Conservation (phyloP, 805 yeast species). For the Saccharomycopsis vini region DNA sequence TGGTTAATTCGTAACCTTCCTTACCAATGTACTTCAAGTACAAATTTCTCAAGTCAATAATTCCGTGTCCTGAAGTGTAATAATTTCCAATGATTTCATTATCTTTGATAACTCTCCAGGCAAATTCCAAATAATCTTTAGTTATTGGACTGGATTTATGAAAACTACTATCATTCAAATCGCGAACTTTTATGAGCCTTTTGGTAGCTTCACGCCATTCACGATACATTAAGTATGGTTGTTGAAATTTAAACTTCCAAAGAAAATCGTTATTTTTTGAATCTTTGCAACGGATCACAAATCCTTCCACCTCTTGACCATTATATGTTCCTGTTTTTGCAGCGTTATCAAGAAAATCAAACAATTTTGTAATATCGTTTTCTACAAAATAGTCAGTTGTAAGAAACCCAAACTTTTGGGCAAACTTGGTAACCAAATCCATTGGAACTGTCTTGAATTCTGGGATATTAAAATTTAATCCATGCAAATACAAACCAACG, state of each 20-base stretch:
- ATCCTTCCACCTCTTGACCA: slow-evolving; percentile 79
- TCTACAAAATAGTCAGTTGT: slow-evolving; percentile 40
- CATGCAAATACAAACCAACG: slow-evolving; percentile 86
- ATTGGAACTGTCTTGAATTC: slow-evolving; percentile 59
- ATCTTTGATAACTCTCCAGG: slow-evolving; percentile 41
- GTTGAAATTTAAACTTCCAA: slow-evolving; percentile 91
- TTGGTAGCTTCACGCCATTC: slow-evolving; percentile 85
- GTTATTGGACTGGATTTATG: slow-evolving; percentile 52
- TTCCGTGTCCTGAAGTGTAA: slow-evolving; percentile 54
- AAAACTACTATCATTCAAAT: slow-evolving; percentile 31
- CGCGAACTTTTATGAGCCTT: slow-evolving; percentile 32
- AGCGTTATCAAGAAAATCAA: slow-evolving; percentile 44
- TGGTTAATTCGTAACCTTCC: slow-evolving; percentile 51
- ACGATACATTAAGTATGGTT: slow-evolving; percentile 86
- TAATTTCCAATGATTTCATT: slow-evolving; percentile 38
- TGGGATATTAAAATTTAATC: slow-evolving; percentile 63
- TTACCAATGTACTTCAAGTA: slow-evolving; percentile 49
- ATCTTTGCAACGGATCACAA: slow-evolving; percentile 66
- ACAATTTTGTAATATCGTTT: slow-evolving; percentile 33
- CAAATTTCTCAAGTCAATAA: slow-evolving; percentile 59
- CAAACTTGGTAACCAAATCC: slow-evolving; percentile 51
- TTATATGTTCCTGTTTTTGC: slow-evolving; percentile 63
- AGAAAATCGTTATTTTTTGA: slow-evolving; percentile 35
- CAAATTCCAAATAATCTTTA: slow-evolving; percentile 60
- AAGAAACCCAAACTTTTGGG: slow-evolving; percentile 60